phyloP scores from a whole-genome alignment of 805 yeast genomes.

The Candida coquimbonensis region DNA sequence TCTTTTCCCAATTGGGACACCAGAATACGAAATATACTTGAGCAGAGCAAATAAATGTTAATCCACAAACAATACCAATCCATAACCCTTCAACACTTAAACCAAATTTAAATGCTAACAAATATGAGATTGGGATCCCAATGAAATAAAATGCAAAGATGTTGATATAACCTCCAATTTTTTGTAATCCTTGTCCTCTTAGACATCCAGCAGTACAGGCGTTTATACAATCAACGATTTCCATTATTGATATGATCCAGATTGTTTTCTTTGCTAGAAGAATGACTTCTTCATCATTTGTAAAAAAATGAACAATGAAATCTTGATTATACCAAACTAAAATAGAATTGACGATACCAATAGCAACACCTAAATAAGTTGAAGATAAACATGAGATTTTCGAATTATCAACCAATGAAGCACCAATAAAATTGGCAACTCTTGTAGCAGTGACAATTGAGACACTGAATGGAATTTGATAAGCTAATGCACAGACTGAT shows the following conservation, averaged over 20 bases:
- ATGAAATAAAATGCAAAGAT: slow-evolving; percentile 60
- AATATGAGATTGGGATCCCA: slow-evolving; percentile 68
- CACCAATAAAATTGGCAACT: slow-evolving; percentile 67
- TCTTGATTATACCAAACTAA: slow-evolving; percentile 20
- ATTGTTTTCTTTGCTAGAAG: slow-evolving; percentile 41
- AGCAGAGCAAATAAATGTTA: slow-evolving; percentile 34
- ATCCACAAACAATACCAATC: slow-evolving; percentile 57
- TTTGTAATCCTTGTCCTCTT: slow-evolving; percentile 83
- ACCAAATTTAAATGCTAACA: slow-evolving; percentile 31
- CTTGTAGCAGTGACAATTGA: slow-evolving; percentile 68
- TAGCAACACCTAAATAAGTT: slow-evolving; percentile 29
- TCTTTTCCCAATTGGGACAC: slow-evolving; percentile 41
- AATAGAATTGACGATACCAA: slow-evolving; percentile 47
- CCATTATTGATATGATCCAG: slow-evolving; percentile 60
- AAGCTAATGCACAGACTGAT: slow-evolving; percentile 54
- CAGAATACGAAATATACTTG: slow-evolving; percentile 37
- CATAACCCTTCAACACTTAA: slow-evolving; percentile 45
- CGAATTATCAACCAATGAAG: slow-evolving; percentile 41
- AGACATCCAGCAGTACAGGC: slow-evolving; percentile 69
- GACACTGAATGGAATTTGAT: slow-evolving; percentile 71
- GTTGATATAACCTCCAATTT: slow-evolving; percentile 67
- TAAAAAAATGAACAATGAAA: slow-evolving; percentile 46
- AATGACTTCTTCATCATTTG: slow-evolving; percentile 53
- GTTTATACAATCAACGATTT: slow-evolving; percentile 63
- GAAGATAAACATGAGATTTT: slow-evolving; percentile 40